Conservation (phyloP, 1,284 basidiomycete species). For the Cryptococcus maquisensis region DNA sequence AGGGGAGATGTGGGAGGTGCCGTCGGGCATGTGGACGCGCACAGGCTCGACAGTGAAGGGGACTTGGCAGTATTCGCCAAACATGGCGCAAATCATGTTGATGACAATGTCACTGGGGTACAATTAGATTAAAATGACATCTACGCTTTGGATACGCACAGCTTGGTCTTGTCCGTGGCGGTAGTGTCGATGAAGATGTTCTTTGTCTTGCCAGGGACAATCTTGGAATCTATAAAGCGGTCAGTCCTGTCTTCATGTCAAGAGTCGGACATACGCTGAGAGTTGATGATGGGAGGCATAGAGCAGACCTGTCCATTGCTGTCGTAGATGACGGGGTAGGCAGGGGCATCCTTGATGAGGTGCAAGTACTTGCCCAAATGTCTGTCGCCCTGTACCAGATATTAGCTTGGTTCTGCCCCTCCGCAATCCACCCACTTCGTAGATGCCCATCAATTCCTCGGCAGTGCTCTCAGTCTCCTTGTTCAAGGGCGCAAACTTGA, state of each 20-base stretch:
- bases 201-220: constrained; percentile 77
- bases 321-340: constrained; percentile 98
- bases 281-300: constrained; percentile 99
- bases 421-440: constrained; percentile 62
- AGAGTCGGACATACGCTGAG: constrained; percentile 56
- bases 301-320: constrained; percentile 78
- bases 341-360: constrained; percentile 90
- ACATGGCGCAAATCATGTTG: constrained; percentile 94
- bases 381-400: constrained; percentile 67
- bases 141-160: constrained; percentile 44
- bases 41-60: constrained; percentile 93
- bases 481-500: constrained; percentile 83
- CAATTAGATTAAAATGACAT: not conserved
- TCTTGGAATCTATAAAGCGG: constrained; percentile 70
- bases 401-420: constrained; percentile 1
- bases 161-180: constrained; percentile 95
- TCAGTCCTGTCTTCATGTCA: constrained; percentile 8
- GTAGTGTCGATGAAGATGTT: constrained; percentile 98
- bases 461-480: constrained; percentile 71
- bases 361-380: constrained; percentile 83
- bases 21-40: constrained; percentile 72
- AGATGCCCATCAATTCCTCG: constrained; percentile 80
- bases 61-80: constrained; percentile 89
- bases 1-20: constrained; percentile 71
- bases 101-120: constrained; percentile 68